Evolutionary conservation across 2,329 filamentous ascomycete species (phyloP).

Genomic region (Thelonectria olida): DNA sequence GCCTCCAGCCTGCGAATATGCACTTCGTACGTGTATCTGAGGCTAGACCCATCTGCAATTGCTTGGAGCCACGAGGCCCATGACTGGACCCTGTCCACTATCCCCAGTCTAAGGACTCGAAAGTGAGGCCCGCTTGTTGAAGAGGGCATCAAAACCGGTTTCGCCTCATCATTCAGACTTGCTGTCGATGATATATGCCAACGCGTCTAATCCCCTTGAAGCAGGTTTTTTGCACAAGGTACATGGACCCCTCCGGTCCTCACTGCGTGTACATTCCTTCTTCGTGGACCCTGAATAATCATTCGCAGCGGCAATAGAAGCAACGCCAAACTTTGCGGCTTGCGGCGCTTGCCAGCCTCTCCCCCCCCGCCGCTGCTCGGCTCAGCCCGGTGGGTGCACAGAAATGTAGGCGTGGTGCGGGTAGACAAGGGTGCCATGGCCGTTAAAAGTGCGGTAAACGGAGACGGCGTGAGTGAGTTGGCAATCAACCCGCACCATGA

Average conservation of each 20-base stretch:
- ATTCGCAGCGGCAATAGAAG: too few species aligned
- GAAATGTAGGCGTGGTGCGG: conserved; percentile 26
- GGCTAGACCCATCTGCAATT: conserved; percentile 32
- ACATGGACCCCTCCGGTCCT: too few species aligned
- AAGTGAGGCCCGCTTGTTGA: neutral
- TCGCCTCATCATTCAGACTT: conserved; percentile 28
- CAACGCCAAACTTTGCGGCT: neutral
- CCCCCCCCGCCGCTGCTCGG: conserved; percentile 30
- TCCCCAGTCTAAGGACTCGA: conserved; percentile 1
- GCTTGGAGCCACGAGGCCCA: neutral
- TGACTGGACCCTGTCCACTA: conserved; percentile 7
- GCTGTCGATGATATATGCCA: too few species aligned
- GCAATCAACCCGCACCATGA: conserved; percentile 30
- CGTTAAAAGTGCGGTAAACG: conserved; percentile 9
- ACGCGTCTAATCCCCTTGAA: too few species aligned
- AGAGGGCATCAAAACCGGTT: conserved; percentile 28
- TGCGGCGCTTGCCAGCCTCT: neutral
- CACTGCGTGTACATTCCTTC: too few species aligned
- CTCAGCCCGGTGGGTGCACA: conserved; percentile 25
- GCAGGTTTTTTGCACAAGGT: too few species aligned
- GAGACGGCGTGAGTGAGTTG: conserved; percentile 26
- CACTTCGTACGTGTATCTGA: neutral
- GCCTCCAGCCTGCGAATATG: conserved; percentile 7
- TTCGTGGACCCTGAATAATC: too few species aligned
- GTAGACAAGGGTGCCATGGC: conserved; percentile 8